phyloP scores from a whole-genome alignment of 208 protist species.

The Phytomonas sp. region DNA sequence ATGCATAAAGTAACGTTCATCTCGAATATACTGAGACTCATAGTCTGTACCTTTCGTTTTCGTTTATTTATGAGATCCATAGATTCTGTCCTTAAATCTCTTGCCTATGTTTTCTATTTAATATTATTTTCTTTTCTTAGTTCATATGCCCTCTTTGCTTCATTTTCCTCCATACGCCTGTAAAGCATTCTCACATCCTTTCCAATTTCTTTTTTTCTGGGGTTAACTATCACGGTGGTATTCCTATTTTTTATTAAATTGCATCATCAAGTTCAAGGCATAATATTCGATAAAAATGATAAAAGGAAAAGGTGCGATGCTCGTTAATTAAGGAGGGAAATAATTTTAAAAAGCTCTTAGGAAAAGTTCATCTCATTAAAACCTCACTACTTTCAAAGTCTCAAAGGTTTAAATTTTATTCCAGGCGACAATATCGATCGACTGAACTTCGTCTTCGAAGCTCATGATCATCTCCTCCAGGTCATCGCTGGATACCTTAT shows the following conservation, averaged over 20 bases:
- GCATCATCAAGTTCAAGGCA: neutral
- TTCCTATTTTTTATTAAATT: neutral
- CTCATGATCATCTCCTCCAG: slow-evolving; percentile 90
- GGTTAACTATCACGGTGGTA: neutral
- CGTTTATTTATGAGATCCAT: neutral
- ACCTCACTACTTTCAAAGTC: neutral
- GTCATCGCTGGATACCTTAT: slow-evolving; percentile 91
- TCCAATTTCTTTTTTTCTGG: neutral
- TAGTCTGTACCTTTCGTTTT: neutral
- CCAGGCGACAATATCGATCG: slow-evolving; percentile 93
- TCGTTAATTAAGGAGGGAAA: neutral
- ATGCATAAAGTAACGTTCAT: neutral
- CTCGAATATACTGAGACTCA: neutral
- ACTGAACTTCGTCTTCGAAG: slow-evolving; percentile 94
- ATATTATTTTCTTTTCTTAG: neutral
- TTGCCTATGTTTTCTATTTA: neutral
- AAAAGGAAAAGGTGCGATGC: neutral
- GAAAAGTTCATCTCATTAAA: neutral
- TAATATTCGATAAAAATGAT: neutral
- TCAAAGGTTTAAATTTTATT: slow-evolving; percentile 90
- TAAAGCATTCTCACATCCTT: neutral
- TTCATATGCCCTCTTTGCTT: neutral
- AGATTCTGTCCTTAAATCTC: neutral
- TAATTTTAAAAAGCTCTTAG: neutral
- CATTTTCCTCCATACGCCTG: neutral